Conservation (phyloP, 2,329 filamentous ascomycete genomes). For the Colletotrichum endophyticum region DNA sequence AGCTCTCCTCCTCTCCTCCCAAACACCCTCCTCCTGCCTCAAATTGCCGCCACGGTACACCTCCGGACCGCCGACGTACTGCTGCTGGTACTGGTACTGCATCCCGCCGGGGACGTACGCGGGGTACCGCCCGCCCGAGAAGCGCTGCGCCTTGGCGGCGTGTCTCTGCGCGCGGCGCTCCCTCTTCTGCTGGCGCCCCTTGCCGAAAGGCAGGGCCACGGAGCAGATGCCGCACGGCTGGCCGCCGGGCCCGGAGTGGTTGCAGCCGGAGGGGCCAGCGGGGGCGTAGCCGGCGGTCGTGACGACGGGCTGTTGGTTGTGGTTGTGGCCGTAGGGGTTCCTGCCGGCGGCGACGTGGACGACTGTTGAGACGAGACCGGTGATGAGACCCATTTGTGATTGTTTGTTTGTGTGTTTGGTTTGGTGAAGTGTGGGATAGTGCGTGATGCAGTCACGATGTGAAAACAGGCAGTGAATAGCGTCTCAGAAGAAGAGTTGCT, state of each 20-base stretch:
- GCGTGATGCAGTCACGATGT: background rate
- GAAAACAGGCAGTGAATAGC: background rate
- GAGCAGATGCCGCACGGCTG: constrained; percentile 16
- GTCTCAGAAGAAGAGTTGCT: background rate
- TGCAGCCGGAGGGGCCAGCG: background rate
- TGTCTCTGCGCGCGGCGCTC: constrained; percentile 3
- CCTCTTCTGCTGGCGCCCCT: constrained; percentile 10
- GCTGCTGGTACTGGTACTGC: background rate
- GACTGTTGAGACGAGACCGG: constrained; percentile 16
- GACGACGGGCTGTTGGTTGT: background rate
- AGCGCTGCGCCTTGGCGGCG: constrained; percentile 7
- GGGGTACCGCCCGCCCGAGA: background rate
- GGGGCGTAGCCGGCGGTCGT: background rate
- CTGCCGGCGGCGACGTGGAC: constrained; percentile 17
- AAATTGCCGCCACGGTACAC: too few species aligned
- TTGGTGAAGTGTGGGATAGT: background rate
- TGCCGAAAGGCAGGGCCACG: constrained; percentile 6
- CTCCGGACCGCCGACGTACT: background rate
- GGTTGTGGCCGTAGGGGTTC: constrained; percentile 11
- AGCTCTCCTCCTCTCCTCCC: background rate
- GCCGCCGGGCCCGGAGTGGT: background rate
- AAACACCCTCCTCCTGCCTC: background rate
- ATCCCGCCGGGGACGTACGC: background rate
- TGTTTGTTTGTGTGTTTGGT: background rate
- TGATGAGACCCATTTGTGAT: constrained; percentile 17